Conservation (phyloP, 169 alveolate species). For the Cryptosporidium canis region DNA sequence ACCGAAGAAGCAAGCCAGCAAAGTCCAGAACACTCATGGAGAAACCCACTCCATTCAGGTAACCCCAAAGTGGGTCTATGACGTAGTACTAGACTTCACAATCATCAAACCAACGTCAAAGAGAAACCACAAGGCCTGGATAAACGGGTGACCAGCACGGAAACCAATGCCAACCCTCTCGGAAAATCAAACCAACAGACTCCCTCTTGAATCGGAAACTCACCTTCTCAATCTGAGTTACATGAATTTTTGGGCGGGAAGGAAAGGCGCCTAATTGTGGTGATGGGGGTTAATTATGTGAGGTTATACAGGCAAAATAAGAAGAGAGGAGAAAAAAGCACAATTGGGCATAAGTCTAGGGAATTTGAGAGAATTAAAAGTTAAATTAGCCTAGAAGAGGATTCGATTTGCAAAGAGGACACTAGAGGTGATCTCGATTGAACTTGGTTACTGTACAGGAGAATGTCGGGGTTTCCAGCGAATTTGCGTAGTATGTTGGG, state of each 20-base stretch:
- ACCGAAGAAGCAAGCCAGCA: conserved; percentile 66
- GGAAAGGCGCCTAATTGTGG: not conserved
- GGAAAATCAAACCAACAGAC: not conserved
- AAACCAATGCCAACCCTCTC: not conserved
- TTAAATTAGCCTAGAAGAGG: not conserved
- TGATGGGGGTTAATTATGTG: conserved; percentile 29
- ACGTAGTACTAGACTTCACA: conserved; percentile 44
- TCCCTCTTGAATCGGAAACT: no score
- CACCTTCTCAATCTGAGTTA: no score
- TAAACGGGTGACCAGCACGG: not conserved
- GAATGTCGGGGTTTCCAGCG: conserved; percentile 53
- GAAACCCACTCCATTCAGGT: conserved; percentile 67
- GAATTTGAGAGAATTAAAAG: not conserved
- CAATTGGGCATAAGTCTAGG: no score
- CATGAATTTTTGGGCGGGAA: not conserved
- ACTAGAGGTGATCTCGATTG: not conserved
- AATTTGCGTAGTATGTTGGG: conserved; percentile 71
- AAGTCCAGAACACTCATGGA: conserved; percentile 70
- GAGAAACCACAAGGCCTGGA: conserved; percentile 71
- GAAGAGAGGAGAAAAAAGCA: not conserved
- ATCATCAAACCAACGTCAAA: conserved; percentile 59
- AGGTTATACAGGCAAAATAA: conserved; percentile 1
- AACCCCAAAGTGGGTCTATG: conserved; percentile 69
- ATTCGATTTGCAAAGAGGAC: not conserved
- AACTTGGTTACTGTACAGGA: not conserved